Evolutionary conservation across 306 rosid species (phyloP), one percentile per base, ranked within the genome.

Genomic region (Albizia julibrissin): DNA sequence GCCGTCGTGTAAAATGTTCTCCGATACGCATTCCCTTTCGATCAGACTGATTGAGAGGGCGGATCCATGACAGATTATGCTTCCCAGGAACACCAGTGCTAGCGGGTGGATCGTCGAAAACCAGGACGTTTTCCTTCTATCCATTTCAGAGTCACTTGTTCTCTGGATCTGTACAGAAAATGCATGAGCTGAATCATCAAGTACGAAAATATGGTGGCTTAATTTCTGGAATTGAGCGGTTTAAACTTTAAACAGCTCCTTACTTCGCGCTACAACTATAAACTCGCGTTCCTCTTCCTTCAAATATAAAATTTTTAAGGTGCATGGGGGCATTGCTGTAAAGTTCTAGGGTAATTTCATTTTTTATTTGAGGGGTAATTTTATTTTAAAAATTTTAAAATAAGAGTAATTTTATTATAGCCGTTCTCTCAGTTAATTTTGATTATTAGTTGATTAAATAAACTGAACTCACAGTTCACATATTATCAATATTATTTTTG

Each of bases 1-100:
- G 39, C 87, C 87, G 0, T 68, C 87, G 27, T 87, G 52, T n/a
- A 18, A 8, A 49, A 85, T 49, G 5, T 82, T 26, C 43, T 87
- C 90, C 6, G 86, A 85, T 22, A 87, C 81, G 29, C 90, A 87
- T 85, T 87, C 90, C 0, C 11, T 6, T 8, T 87, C 88, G 33
- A 69, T 75, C 37, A 87, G 81, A 69, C 73, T 85, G 59, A 87
- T 77, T 0, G 91, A 85, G 62, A 88, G 85, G 83, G 85, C 69
- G 0, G 15, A 15, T 1, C 81, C 82, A 1, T 69, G 79, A 77
- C 10, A 26, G 12, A 85, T 61, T 34, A 77, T 73, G 82, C 7
- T 72, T 42, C 79, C 58, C 15, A 87, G 16, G 27, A 85, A 69
- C 24, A 33, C 10, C 27, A 82, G 24, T 10, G 42, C n/a, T 18